These are phyloP conservation scores for Lactarius vividus DNA, from an alignment of 768 basidiomycete species.

Conservation along the genomic window DNA sequence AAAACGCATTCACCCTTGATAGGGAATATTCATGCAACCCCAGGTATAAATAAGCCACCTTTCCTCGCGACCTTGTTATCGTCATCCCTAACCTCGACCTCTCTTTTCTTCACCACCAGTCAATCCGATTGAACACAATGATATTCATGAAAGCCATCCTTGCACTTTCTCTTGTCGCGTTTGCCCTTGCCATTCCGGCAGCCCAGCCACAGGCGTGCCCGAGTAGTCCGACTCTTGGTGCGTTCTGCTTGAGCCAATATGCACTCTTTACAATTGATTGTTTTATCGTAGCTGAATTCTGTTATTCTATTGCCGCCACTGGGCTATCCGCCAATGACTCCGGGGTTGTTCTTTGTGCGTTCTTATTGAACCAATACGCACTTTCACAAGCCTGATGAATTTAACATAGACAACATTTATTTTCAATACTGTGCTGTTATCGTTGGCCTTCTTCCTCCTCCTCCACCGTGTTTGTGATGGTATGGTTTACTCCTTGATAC, in stretches of 20 bases:
- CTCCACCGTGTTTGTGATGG: not conserved
- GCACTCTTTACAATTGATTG: not conserved
- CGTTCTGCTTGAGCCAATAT: not conserved
- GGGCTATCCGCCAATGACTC: no score
- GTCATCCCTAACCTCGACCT: not conserved
- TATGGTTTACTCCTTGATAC: not conserved
- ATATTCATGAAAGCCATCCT: not conserved
- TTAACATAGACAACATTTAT: no score
- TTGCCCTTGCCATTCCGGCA: not conserved
- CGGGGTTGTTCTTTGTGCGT: no score
- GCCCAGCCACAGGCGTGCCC: not conserved
- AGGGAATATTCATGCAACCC: not conserved
- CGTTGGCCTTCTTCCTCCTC: no score
- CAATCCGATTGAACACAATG: not conserved
- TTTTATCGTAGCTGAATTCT: no score
- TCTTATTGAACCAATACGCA: no score
- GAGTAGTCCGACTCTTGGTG: not conserved
- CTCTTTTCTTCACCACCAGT: not conserved
- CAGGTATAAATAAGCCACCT: not conserved
- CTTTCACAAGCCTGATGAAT: no score
- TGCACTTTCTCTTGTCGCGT: not conserved
- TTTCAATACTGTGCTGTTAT: no score
- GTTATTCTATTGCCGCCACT: no score
- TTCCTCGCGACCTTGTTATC: not conserved
- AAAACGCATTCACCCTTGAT: not conserved